These are phyloP conservation scores for Acanthamoeba quina DNA, from an alignment of 208 protist species.

Conservation along the genomic window DNA sequence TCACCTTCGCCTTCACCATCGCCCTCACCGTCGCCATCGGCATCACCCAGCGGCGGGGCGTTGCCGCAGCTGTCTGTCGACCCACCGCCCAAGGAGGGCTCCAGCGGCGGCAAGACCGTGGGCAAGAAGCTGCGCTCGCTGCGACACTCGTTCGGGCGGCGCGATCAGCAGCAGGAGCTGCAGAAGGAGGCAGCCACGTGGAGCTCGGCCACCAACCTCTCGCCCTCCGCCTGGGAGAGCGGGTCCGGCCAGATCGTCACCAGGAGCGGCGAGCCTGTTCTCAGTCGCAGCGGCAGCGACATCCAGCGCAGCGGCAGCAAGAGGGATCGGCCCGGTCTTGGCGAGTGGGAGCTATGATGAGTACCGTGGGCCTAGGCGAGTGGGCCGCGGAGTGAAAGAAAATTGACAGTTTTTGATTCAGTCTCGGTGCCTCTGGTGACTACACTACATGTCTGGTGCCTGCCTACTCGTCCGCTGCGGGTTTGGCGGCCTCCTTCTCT, in stretches of 20 bases:
- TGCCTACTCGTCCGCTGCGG: neutral
- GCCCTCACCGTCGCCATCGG: neutral
- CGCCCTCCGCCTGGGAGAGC: too few species aligned
- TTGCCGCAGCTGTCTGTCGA: neutral
- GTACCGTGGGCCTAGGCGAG: neutral
- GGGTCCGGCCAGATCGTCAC: too few species aligned
- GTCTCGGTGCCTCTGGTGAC: too few species aligned
- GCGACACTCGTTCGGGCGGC: conserved; percentile 49
- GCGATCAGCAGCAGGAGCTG: conserved; percentile 13
- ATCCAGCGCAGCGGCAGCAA: neutral
- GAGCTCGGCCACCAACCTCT: neutral
- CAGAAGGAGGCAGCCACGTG: neutral
- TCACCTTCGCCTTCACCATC: neutral
- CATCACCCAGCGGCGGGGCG: neutral
- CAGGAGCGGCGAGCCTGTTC: too few species aligned
- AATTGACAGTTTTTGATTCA: too few species aligned
- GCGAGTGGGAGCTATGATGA: neutral
- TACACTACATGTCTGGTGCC: too few species aligned
- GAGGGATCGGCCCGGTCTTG: neutral
- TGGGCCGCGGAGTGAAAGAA: too few species aligned
- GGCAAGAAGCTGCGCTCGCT: conserved; percentile 51
- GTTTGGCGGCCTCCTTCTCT: neutral
- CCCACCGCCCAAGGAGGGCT: neutral
- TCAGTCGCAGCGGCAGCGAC: neutral
- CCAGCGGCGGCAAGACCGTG: neutral